Evolutionary conservation across 169 alveolate genomes (phyloP).

Genomic region (Plasmodium gonderi): DNA sequence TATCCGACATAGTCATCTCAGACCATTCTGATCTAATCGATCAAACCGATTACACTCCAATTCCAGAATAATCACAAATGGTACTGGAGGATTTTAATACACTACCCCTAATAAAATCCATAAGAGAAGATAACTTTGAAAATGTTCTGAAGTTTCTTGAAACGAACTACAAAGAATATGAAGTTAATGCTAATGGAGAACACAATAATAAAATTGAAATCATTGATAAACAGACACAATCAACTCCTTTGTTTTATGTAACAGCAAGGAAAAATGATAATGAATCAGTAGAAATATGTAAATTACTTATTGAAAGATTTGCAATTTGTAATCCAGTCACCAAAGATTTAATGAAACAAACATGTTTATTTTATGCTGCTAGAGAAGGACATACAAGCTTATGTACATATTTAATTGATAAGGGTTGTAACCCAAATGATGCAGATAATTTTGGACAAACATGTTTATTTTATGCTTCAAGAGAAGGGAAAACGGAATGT

Average conservation of each 20-base stretch:
- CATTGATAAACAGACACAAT: conserved; percentile 80
- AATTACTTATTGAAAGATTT: conserved; percentile 84
- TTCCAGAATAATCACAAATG: background rate
- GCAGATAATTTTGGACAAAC: conserved; percentile 92
- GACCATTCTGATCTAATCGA: background rate
- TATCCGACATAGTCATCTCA: background rate
- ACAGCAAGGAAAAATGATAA: conserved; percentile 89
- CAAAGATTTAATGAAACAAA: conserved; percentile 90
- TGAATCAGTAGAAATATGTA: conserved; percentile 89
- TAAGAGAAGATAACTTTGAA: conserved; percentile 65
- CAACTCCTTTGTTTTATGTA: conserved; percentile 89
- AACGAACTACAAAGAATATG: conserved; percentile 62
- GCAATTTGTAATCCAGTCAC: conserved; percentile 84
- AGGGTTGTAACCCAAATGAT: conserved; percentile 92
- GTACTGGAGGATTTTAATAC: conserved; percentile 72
- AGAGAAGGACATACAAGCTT: conserved; percentile 92
- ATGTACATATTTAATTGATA: conserved; percentile 86
- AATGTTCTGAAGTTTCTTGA: conserved; percentile 42
- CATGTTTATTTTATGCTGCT: conserved; percentile 94
- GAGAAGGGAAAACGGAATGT: conserved; percentile 92
- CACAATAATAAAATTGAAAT: conserved; percentile 48
- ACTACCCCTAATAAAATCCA: conserved; percentile 59
- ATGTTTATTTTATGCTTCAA: conserved; percentile 92
- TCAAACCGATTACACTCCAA: background rate
- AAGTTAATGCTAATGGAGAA: conserved; percentile 48